These are phyloP conservation scores for Termitomyces sp. DNA, from an alignment of 768 basidiomycete genomes.

Conservation along the genomic window DNA sequence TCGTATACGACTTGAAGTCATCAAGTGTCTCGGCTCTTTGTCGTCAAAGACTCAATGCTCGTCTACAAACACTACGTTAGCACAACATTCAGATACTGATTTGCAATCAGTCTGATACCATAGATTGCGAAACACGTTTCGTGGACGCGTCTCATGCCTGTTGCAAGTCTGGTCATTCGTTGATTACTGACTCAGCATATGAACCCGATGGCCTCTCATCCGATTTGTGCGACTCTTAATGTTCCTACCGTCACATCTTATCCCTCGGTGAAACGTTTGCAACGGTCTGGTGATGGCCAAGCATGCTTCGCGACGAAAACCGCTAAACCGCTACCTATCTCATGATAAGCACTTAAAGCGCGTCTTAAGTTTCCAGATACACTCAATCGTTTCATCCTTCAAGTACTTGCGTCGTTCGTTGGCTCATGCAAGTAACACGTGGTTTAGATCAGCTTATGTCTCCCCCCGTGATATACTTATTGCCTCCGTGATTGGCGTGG, in stretches of 20 bases:
- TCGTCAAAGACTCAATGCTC: background rate
- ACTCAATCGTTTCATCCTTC: too few relatives aligned
- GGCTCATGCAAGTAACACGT: too few relatives aligned
- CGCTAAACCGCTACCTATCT: slow-evolving; percentile 66
- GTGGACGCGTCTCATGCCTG: background rate
- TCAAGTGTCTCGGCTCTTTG: too few relatives aligned
- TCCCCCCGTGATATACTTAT: background rate
- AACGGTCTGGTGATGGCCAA: slow-evolving; percentile 77
- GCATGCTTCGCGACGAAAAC: slow-evolving; percentile 59
- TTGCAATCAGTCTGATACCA: background rate
- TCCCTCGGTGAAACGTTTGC: slow-evolving; percentile 55
- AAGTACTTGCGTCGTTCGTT: too few relatives aligned
- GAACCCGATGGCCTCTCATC: slow-evolving; percentile 3
- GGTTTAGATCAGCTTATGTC: too few relatives aligned
- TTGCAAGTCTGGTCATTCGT: too few relatives aligned
- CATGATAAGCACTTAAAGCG: slow-evolving; percentile 38
- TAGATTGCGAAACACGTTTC: background rate
- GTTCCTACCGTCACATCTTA: slow-evolving; percentile 56
- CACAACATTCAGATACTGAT: background rate
- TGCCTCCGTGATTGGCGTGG: background rate
- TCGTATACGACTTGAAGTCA: too few relatives aligned
- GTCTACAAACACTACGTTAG: background rate
- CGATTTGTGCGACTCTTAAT: slow-evolving; percentile 45
- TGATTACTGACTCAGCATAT: background rate
- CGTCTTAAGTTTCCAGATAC: too few relatives aligned